Percentiles rank a stretch among this genome's conserved stretches.
phyloP scores from a whole-genome alignment of 208 protist genomes.

The Lotmaria passim region DNA sequence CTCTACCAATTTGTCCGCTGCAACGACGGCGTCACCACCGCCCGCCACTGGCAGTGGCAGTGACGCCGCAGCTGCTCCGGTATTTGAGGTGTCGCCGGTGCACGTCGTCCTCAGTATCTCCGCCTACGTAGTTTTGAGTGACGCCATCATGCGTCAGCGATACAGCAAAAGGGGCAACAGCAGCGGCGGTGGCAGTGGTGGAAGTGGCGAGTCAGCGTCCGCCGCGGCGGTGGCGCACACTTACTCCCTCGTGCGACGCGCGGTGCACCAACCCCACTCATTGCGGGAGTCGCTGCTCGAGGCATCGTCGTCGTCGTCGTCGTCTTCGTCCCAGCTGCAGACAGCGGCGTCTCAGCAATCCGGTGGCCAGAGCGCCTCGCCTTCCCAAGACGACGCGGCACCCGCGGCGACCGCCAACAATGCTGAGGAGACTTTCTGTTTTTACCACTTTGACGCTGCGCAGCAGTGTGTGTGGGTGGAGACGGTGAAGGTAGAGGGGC shows the following conservation, averaged over 20 bases:
- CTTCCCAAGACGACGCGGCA: too few species aligned
- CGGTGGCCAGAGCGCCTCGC: background rate
- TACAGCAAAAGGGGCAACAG: background rate
- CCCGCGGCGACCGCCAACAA: background rate
- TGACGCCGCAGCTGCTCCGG: constrained; percentile 3
- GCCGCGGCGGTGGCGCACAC: background rate
- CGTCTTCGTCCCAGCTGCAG: background rate
- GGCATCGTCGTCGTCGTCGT: background rate
- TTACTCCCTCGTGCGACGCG: background rate
- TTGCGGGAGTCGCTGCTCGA: background rate
- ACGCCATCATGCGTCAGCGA: constrained; percentile 10
- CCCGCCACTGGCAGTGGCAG: too few species aligned
- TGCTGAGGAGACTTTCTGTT: background rate
- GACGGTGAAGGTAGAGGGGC: background rate
- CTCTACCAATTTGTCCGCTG: background rate
- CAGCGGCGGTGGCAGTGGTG: background rate
- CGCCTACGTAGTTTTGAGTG: constrained; percentile 27
- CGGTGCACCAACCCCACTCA: background rate
- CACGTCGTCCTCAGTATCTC: constrained; percentile 34
- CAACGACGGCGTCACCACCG: constrained; percentile 1
- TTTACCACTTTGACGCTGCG: constrained; percentile 18
- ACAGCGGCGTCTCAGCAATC: background rate
- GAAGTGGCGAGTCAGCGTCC: background rate
- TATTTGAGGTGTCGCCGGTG: constrained; percentile 34
- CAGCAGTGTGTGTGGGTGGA: constrained; percentile 25